Evolutionary conservation across 2,329 filamentous ascomycete species (phyloP).

Genomic region (Neocatenulostroma microsporum): DNA sequence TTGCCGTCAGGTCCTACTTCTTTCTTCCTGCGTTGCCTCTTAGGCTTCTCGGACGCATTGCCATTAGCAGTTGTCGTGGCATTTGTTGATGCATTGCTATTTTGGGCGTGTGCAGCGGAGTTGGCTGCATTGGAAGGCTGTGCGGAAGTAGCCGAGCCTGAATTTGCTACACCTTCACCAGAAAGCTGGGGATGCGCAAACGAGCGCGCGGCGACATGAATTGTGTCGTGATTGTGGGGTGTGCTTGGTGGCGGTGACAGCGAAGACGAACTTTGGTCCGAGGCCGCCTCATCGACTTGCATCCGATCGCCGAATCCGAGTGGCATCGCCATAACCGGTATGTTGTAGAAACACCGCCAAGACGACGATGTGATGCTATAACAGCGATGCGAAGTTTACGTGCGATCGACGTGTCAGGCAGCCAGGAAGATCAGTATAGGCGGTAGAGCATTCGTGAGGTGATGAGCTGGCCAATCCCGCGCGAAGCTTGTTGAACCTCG

Average conservation of each 20-base stretch:
- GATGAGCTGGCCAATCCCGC: conserved; percentile 5
- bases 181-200: conserved; percentile 15
- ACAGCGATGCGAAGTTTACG: background rate
- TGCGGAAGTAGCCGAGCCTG: conserved; percentile 21
- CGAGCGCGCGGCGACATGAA: conserved; percentile 18
- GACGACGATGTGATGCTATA: conserved; percentile 9
- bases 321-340: conserved; percentile 11
- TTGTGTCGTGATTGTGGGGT: conserved; percentile 21
- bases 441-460: too few relatives aligned
- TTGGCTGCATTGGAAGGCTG: conserved; percentile 15
- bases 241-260: conserved; percentile 22
- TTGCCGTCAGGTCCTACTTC: conserved; percentile 30
- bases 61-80: conserved; percentile 30
- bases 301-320: conserved; percentile 11
- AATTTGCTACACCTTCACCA: conserved; percentile 28
- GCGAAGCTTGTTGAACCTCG: background rate
- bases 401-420: too few relatives aligned
- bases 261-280: conserved; percentile 15
- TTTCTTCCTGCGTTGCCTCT: conserved; percentile 35
- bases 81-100: conserved; percentile 12
- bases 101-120: conserved; percentile 11
- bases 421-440: too few relatives aligned
- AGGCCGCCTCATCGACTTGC: conserved; percentile 16
- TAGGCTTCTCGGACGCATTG: conserved; percentile 30
- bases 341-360: conserved; percentile 8